Percentiles rank a stretch among this genome's conserved stretches.
These are phyloP conservation scores for Eimeria falciformis DNA, from an alignment of 169 alveolate species.

Conservation along the genomic window DNA sequence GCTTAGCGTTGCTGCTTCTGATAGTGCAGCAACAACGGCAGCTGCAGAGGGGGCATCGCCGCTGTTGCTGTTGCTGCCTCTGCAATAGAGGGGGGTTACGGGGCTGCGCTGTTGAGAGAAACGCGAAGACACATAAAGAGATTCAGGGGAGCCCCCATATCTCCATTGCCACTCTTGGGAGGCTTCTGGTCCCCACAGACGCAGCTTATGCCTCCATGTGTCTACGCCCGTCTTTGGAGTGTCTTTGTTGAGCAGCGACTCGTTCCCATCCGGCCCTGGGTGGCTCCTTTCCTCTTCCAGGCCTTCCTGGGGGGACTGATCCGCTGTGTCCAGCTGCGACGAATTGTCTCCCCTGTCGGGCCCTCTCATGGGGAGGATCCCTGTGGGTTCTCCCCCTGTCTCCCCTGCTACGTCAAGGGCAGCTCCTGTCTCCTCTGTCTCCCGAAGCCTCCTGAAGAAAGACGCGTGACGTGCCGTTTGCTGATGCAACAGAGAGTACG, in stretches of 20 bases:
- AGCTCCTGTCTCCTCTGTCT: neutral
- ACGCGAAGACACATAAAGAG: neutral
- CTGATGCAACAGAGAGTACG: conserved; percentile 51
- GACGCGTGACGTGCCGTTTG: neutral
- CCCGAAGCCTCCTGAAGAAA: neutral
- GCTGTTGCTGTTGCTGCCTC: conserved; percentile 9
- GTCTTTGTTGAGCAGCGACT: neutral
- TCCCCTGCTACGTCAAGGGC: neutral
- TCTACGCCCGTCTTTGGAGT: neutral
- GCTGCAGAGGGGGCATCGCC: neutral
- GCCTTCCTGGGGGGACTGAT: too few relatives aligned
- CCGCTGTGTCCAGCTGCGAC: too few relatives aligned
- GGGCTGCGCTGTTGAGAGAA: neutral
- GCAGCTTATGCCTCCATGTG: neutral
- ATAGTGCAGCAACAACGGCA: neutral
- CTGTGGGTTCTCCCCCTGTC: too few relatives aligned
- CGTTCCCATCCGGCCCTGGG: too few relatives aligned
- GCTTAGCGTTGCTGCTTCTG: conserved; percentile 13
- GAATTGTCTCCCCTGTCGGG: too few relatives aligned
- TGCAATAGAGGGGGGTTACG: neutral
- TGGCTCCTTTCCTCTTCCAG: too few relatives aligned
- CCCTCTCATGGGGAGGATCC: too few relatives aligned
- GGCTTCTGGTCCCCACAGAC: neutral
- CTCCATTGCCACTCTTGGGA: neutral
- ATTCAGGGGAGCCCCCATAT: neutral